These are phyloP conservation scores for Torrubiellomyces zombiae DNA, from an alignment of 2,329 filamentous ascomycete species.

Conservation along the genomic window DNA sequence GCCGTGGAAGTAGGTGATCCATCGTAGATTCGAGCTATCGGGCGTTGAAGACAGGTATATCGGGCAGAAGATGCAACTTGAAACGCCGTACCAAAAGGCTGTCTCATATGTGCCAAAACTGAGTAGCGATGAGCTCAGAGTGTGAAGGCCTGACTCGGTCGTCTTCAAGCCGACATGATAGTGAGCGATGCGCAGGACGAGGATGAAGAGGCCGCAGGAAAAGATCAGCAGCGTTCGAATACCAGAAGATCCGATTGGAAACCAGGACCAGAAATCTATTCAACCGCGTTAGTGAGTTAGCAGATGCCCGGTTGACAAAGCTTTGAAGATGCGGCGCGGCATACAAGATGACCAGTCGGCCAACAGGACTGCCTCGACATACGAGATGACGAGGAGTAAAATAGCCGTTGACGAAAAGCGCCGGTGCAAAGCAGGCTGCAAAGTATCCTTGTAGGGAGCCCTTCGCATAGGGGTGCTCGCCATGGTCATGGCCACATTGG, in stretches of 20 bases:
- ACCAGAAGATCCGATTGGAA: conserved; percentile 61
- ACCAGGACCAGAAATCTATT: conserved; percentile 77
- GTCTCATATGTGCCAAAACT: conserved; percentile 51
- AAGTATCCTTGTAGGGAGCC: conserved; percentile 66
- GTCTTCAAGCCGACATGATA: conserved; percentile 62
- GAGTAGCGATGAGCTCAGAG: conserved; percentile 40
- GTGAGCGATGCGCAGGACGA: conserved; percentile 73
- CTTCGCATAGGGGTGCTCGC: conserved; percentile 36
- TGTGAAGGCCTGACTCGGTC: conserved; percentile 49
- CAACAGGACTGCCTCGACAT: conserved; percentile 53
- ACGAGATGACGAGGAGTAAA: conserved; percentile 54
- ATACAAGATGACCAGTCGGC: conserved; percentile 53
- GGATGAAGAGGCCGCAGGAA: conserved; percentile 56
- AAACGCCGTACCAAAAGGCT: conserved; percentile 58
- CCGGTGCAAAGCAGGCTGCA: conserved; percentile 75
- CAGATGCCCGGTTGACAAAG: neutral
- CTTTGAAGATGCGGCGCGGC: conserved; percentile 14
- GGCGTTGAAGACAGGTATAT: conserved; percentile 61
- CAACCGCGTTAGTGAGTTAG: conserved; percentile 5
- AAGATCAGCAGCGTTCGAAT: conserved; percentile 62
- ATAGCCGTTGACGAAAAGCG: conserved; percentile 67
- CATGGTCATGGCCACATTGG: conserved; percentile 33
- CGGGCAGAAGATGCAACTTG: conserved; percentile 64
- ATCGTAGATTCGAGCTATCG: conserved; percentile 43
- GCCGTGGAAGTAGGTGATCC: conserved; percentile 54